Evolutionary conservation across 306 rosid species (phyloP).

Genomic region (Prosopis cineraria): DNA sequence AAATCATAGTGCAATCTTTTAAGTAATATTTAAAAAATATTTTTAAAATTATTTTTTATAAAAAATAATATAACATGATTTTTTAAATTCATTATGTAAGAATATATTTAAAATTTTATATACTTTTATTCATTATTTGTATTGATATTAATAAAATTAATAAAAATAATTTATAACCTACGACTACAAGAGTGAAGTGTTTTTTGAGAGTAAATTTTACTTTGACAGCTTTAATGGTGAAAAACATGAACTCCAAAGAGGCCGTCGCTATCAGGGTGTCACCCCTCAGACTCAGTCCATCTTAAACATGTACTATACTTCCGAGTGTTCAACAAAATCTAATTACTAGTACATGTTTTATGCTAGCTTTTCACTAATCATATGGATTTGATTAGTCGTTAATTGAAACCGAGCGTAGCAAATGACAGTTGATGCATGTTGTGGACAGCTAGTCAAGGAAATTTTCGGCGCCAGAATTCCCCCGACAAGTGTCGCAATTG

Average conservation of each 20-base stretch:
- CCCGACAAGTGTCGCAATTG: neutral
- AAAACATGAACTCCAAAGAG: neutral
- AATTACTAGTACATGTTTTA: neutral
- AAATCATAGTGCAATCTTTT: too few relatives aligned
- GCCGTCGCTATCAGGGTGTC: conserved; percentile 18
- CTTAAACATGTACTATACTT: neutral
- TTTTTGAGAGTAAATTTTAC: too few relatives aligned
- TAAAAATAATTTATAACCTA: too few relatives aligned
- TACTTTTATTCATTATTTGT: too few relatives aligned
- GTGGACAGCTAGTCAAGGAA: too few relatives aligned
- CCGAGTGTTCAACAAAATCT: neutral
- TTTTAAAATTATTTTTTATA: too few relatives aligned
- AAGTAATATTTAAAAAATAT: too few relatives aligned
- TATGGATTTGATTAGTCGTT: neutral
- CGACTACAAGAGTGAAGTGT: too few relatives aligned
- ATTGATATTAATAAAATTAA: too few relatives aligned
- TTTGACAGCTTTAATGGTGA: neutral
- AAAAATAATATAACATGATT: too few relatives aligned
- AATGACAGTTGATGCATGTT: neutral
- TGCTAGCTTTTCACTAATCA: neutral
- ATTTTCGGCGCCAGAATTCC: neutral
- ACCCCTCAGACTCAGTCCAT: neutral
- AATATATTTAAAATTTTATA: too few relatives aligned
- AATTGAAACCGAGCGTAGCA: neutral
- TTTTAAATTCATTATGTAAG: too few relatives aligned